Conservation (phyloP, 2,329 filamentous ascomycete genomes). For the Nemania bipapillata region DNA sequence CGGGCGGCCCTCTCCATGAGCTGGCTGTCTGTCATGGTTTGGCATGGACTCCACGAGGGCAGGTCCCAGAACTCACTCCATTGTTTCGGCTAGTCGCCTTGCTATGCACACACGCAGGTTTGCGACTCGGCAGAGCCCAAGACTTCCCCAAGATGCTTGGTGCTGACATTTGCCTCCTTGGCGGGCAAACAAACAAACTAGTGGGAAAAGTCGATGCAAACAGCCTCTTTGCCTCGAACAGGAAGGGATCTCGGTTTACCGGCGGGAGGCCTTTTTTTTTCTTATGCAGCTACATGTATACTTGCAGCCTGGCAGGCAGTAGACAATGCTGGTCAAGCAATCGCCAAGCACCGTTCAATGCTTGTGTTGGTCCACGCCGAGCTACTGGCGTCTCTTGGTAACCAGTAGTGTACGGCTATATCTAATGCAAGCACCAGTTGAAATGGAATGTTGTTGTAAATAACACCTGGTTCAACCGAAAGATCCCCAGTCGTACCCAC, state of each 20-base stretch:
- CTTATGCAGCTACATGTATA: conserved; percentile 16
- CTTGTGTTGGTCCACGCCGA: conserved; percentile 33
- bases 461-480: conserved; percentile 6
- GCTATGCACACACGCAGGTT: conserved; percentile 1
- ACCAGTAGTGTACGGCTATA: conserved; percentile 25
- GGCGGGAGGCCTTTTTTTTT: too few relatives aligned
- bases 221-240: conserved; percentile 25
- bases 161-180: conserved; percentile 29
- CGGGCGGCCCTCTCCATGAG: conserved; percentile 33
- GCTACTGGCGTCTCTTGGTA: conserved; percentile 29
- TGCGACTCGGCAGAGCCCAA: conserved; percentile 18
- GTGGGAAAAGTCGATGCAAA: conserved; percentile 24
- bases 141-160: conserved; percentile 22
- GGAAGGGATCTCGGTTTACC: conserved; percentile 7
- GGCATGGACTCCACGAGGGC: conserved; percentile 15
- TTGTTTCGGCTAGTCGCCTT: conserved; percentile 29
- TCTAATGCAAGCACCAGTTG: conserved; percentile 17
- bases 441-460: conserved; percentile 30
- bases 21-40: neutral
- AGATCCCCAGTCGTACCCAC: conserved; percentile 14
- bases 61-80: conserved; percentile 3
- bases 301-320: conserved; percentile 11
- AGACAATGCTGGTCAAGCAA: conserved; percentile 28
- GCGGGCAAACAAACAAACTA: conserved; percentile 28
- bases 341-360: conserved; percentile 31